Evolutionary conservation across 2,329 filamentous ascomycete species (phyloP).

Genomic region (Aschersonia sp.): DNA sequence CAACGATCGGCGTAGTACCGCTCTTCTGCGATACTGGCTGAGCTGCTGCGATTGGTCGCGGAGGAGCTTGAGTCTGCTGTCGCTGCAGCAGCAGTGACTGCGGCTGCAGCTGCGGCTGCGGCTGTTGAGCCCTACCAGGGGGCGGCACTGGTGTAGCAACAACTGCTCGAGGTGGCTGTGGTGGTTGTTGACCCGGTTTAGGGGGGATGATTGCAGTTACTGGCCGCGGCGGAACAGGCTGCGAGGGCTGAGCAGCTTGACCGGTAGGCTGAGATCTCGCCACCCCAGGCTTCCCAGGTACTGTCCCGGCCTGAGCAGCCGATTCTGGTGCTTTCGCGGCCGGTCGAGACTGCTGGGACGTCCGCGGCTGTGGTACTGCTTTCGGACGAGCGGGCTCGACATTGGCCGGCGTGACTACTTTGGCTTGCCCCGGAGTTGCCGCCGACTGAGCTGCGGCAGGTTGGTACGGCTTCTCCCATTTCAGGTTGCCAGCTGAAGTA

Average conservation of each 20-base stretch:
- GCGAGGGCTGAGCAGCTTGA: constrained; percentile 18
- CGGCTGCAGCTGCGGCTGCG: too few relatives aligned
- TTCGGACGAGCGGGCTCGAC: neutral
- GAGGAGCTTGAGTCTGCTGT: constrained; percentile 11
- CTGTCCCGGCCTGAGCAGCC: constrained; percentile 8
- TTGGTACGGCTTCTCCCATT: constrained; percentile 28
- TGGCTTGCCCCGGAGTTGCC: constrained; percentile 6
- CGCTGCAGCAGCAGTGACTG: constrained; percentile 7
- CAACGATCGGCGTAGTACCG: constrained; percentile 8
- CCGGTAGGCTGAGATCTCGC: constrained; percentile 20
- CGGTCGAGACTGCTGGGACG: constrained; percentile 5
- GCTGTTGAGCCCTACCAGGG: neutral
- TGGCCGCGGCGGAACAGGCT: constrained; percentile 16
- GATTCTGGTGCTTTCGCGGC: neutral
- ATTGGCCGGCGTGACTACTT: constrained; percentile 2
- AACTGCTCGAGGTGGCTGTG: constrained; percentile 12
- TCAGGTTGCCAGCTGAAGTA: constrained; percentile 9
- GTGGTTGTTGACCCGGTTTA: constrained; percentile 9
- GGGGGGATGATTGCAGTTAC: constrained; percentile 5
- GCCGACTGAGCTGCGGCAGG: constrained; percentile 12
- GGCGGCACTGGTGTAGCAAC: neutral
- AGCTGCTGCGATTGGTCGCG: constrained; percentile 18
- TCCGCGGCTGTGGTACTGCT: constrained; percentile 5
- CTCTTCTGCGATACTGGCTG: constrained; percentile 13
- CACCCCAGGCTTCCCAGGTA: constrained; percentile 14